Evolutionary conservation across 2,329 filamentous ascomycete genomes (phyloP).

Genomic region (Teratosphaeria destructans): DNA sequence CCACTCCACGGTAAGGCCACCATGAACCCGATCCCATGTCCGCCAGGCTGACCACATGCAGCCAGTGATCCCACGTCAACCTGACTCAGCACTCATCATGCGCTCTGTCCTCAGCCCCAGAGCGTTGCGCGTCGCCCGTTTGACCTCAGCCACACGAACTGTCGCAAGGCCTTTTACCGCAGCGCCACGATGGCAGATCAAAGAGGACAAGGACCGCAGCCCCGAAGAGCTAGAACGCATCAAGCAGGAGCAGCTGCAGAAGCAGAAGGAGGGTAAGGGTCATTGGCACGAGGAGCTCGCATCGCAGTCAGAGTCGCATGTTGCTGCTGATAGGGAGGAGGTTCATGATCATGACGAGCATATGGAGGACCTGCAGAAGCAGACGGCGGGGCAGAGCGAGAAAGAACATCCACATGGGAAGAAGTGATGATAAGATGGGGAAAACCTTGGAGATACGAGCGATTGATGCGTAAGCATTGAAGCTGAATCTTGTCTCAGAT

Average conservation of each 20-base stretch:
- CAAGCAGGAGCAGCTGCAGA: conserved; percentile 36
- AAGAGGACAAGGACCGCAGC: conserved; percentile 30
- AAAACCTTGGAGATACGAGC: background rate
- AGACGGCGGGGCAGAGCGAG: conserved; percentile 32
- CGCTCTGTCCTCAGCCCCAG: background rate
- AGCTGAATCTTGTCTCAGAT: background rate
- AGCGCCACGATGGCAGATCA: conserved; percentile 25
- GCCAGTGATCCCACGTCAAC: background rate
- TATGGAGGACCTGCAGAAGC: conserved; percentile 35
- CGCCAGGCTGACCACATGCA: background rate
- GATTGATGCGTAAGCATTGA: background rate
- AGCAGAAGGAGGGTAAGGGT: conserved; percentile 33
- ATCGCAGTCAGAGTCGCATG: conserved; percentile 29
- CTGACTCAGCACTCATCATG: background rate
- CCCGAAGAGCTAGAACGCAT: conserved; percentile 31
- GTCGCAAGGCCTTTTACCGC: conserved; percentile 15
- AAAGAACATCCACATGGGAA: conserved; percentile 24
- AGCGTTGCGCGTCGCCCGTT: background rate
- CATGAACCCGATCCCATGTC: background rate
- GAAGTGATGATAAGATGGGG: background rate
- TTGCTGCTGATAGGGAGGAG: conserved; percentile 33
- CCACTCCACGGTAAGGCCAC: background rate
- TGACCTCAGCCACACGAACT: background rate
- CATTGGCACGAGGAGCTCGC: conserved; percentile 36
- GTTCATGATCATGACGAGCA: conserved; percentile 33